Conservation (phyloP, 2,329 filamentous ascomycete genomes). For the Epichloe scottii region DNA sequence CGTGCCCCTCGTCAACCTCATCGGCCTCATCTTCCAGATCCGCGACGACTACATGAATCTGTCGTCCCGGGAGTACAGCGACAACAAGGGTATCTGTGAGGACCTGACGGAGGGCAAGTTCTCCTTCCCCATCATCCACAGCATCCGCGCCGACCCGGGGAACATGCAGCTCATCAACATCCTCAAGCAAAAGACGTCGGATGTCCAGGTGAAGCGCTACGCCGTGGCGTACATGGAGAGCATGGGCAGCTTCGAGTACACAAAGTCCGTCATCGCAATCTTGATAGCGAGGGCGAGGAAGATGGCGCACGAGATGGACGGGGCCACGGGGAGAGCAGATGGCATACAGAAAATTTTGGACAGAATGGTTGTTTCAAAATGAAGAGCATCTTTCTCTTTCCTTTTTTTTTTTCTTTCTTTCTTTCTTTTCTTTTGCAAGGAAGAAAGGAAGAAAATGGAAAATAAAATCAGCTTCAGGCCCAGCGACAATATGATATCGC, state of each 20-base stretch:
- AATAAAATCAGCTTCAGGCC: too few species aligned
- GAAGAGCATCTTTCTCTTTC: not conserved
- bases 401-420: not conserved
- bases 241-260: constrained; percentile 84
- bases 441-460: too few species aligned
- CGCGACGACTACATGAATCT: constrained; percentile 92
- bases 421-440: not conserved
- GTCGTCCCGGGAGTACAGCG: constrained; percentile 57
- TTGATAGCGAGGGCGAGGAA: constrained; percentile 51
- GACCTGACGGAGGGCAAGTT: constrained; percentile 97
- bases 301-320: constrained; percentile 53
- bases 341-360: constrained; percentile 56
- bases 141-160: constrained; percentile 62
- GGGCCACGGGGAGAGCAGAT: constrained; percentile 39
- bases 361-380: constrained; percentile 37
- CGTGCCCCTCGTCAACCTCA: constrained; percentile 70
- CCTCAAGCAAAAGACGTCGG: constrained; percentile 74
- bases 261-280: constrained; percentile 50
- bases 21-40: constrained; percentile 83
- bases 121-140: constrained; percentile 89
- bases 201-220: constrained; percentile 82
- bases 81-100: constrained; percentile 89
- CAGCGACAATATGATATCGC: not conserved
- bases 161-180: constrained; percentile 84
- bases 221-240: constrained; percentile 84